Conservation (phyloP, 352 stramenopile genomes). For the Blastocystis sp. region DNA sequence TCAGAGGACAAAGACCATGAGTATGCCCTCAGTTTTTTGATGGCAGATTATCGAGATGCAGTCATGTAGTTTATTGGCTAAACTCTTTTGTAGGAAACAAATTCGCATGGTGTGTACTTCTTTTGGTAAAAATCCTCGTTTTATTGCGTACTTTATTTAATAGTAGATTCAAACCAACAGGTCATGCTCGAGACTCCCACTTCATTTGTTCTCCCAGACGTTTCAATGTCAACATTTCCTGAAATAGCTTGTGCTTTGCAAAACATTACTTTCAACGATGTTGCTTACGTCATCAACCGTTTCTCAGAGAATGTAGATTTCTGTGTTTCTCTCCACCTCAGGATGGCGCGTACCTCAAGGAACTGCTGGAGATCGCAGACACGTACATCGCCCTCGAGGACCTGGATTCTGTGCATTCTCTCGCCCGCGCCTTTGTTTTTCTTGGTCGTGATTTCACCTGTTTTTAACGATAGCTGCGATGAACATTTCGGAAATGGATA, state of each 20-base stretch:
- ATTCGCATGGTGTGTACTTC: background rate
- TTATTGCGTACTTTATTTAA: background rate
- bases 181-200: background rate
- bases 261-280: background rate
- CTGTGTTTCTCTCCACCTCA: background rate
- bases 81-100: background rate
- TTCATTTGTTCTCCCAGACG: background rate
- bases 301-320: slow-evolving; percentile 22
- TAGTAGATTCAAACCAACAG: background rate
- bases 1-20: slow-evolving; percentile 29
- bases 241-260: background rate
- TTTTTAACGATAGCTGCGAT: background rate
- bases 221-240: slow-evolving; percentile 9
- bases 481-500: background rate
- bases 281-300: background rate
- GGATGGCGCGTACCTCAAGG: background rate
- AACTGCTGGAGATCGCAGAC: background rate
- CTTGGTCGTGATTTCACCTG: background rate
- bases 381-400: background rate
- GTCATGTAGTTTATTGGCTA: background rate
- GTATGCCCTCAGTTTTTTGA: slow-evolving; percentile 47
- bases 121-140: background rate
- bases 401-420: background rate
- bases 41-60: background rate
- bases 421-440: background rate